phyloP scores from a whole-genome alignment of 257 asterid species.

The Linaria vulgaris region DNA sequence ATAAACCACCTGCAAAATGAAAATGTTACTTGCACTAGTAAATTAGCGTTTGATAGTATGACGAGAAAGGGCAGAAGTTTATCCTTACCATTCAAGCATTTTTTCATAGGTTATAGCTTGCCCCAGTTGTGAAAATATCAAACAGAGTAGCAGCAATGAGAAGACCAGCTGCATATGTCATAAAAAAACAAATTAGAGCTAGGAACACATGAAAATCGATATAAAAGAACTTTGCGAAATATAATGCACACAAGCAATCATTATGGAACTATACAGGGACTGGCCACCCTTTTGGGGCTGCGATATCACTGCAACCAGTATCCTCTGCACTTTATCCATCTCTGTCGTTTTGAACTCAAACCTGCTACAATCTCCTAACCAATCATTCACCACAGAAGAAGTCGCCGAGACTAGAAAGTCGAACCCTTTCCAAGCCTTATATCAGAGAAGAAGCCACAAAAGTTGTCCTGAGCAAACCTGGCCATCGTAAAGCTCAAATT shows the following conservation, averaged over 20 bases:
- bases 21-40: constrained; percentile 23
- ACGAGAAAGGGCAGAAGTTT: neutral
- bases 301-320: constrained; percentile 55
- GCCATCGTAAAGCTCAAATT: no score
- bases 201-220: no score
- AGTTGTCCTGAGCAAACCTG: no score
- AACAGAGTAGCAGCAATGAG: constrained; percentile 93
- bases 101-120: constrained; percentile 77
- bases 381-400: constrained; percentile 1
- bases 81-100: constrained; percentile 69
- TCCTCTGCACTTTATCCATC: constrained; percentile 61
- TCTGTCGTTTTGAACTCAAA: neutral
- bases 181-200: constrained; percentile 6
- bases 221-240: no score
- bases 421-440: no score
- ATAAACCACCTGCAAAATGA: constrained; percentile 89
- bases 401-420: no score
- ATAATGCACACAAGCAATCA: constrained; percentile 90
- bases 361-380: constrained; percentile 4
- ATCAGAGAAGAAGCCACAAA: no score
- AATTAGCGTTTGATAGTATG: constrained; percentile 2
- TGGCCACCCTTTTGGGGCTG: constrained; percentile 84
- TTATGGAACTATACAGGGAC: constrained; percentile 68
- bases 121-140: constrained; percentile 95
- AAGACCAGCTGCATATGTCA: constrained; percentile 74